Conservation (phyloP, 176 grass and related monocot species). For the Puccinellia tenuiflora region DNA sequence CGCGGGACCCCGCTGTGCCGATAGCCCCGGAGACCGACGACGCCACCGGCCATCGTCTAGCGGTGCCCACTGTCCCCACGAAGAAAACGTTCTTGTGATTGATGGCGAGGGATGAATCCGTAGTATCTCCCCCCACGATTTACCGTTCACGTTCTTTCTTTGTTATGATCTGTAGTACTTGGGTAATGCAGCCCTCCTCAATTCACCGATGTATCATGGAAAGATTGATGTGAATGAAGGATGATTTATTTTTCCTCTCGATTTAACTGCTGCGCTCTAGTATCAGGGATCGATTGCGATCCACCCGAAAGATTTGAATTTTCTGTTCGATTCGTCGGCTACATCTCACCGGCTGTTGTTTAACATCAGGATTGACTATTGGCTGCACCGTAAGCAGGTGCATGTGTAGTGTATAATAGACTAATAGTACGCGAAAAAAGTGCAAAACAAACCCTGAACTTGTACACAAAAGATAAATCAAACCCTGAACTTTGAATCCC, state of each 20-base stretch:
- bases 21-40: not conserved
- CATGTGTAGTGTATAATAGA: not conserved
- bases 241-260: not conserved
- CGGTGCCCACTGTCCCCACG: not conserved
- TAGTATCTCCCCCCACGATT: conserved; percentile 44
- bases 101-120: conserved; percentile 56
- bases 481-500: too few relatives aligned
- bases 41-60: not conserved
- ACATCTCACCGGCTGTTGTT: conserved; percentile 11
- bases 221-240: conserved; percentile 11
- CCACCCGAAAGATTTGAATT: conserved; percentile 13
- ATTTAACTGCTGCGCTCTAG: not conserved
- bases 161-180: too few relatives aligned
- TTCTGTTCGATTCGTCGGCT: not conserved
- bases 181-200: not conserved
- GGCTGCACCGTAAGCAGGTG: too few relatives aligned
- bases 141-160: conserved; percentile 13
- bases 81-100: not conserved
- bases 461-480: too few relatives aligned
- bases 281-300: not conserved
- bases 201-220: conserved; percentile 8
- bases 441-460: too few relatives aligned
- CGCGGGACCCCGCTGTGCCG: conserved; percentile 38
- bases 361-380: too few relatives aligned
- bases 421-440: too few relatives aligned